Base-by-base conservation (phyloP, 2,329 filamentous ascomycete genomes). In the Cladosporium sp. region DNA sequence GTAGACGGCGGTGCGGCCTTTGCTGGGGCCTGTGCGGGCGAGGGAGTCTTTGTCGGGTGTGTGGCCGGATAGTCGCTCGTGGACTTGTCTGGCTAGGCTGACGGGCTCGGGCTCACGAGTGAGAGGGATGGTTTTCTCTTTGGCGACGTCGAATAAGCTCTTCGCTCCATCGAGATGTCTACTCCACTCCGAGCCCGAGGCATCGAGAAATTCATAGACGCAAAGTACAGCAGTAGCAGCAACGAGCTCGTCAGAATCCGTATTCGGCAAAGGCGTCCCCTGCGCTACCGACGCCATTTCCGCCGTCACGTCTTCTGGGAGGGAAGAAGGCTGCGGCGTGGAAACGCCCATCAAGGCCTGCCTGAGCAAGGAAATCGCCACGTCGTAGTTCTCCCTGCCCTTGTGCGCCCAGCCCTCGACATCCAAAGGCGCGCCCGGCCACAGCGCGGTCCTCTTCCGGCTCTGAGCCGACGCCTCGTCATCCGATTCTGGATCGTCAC, bases 131-230 rank as follows among this genome's bases (percentile, higher is more conserved):
- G 73, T 73, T 37, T 73, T 71, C 48, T 76, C 76, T 55, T 78
- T 76, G 3, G 76, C 74, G 50, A 79, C 70, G 41, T 77, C 80
- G 49, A 85, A 74, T 16, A 86, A 70, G 0, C 81, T 80, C 57
- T 85, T 85, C 0, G 84, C 79, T 0, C 82, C 83, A 58, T 80
- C 84, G 5, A 86, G 68, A 68, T 86, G 84, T 3, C 81, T 74
- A 32, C 78, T 76, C 82, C 82, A 86, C 16, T 82, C 82, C 0
- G 75, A 74, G 2, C 77, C 78, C 1, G 81, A 83, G 1, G 80
- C 79, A 63, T 85, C 82, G n/a, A 86, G 70, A 54, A 85, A 81
- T 57, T 86, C 83, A 61, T 85, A 86, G 0, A 83, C 79, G 54
- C 82, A 85, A 1, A 87, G 67, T 11, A 86, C 85, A 0, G 83